A percentile compares a stretch with the other conserved stretches of the same genome.
phyloP scores from a whole-genome alignment of 2,329 filamentous ascomycete species.

The Tolypocladium tropicale region DNA sequence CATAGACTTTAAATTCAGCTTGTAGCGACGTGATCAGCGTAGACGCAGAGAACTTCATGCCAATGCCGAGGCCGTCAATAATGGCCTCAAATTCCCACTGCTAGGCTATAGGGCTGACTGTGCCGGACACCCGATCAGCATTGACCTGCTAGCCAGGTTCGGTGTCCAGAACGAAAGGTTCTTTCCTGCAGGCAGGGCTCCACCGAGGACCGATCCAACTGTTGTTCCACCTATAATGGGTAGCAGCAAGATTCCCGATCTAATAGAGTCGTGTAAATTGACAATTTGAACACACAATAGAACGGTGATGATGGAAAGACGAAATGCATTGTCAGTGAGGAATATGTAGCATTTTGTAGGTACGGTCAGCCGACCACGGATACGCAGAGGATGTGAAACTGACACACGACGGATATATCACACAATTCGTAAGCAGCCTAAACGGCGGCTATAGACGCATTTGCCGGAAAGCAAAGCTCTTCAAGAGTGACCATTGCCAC shows the following conservation, averaged over 20 bases:
- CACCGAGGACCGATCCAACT: no score
- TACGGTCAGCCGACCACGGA: no score
- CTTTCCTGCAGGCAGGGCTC: background rate
- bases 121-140: background rate
- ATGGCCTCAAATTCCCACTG: background rate
- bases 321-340: background rate
- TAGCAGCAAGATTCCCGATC: background rate
- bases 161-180: background rate
- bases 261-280: background rate
- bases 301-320: background rate
- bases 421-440: background rate
- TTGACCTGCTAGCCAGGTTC: background rate
- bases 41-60: background rate
- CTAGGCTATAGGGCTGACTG: background rate
- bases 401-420: no score
- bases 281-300: background rate
- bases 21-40: background rate
- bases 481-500: background rate
- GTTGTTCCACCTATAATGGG: background rate
- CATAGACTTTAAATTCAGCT: background rate
- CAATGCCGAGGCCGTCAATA: background rate
- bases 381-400: no score
- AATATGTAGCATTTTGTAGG: no score
- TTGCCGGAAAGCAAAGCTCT: background rate
- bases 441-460: background rate